Evolutionary conservation across 2,329 filamentous ascomycete genomes (phyloP).

Genomic region (Diaporthe helianthi): DNA sequence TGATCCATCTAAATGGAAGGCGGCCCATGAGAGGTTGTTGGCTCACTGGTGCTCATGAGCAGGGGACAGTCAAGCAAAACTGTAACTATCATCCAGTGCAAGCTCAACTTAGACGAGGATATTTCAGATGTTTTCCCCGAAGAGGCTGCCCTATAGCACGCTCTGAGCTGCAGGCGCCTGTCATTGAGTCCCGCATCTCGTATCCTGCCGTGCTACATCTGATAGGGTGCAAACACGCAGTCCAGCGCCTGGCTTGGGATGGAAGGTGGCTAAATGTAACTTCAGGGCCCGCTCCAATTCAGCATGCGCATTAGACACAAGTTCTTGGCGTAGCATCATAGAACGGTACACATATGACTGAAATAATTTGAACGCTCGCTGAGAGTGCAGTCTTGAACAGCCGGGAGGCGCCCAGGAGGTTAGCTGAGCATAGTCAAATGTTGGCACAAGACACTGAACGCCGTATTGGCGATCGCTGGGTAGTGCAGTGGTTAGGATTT

Average conservation of each 20-base stretch:
- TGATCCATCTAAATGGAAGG: too few species aligned
- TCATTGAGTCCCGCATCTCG: not conserved
- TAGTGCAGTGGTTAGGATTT: too few species aligned
- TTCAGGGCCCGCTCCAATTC: not conserved
- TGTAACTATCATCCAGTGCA: not conserved
- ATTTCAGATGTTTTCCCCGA: not conserved
- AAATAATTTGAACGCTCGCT: not conserved
- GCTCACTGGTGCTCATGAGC: too few species aligned
- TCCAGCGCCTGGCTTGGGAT: not conserved
- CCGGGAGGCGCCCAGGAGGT: not conserved
- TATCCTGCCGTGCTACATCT: not conserved
- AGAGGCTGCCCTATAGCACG: not conserved
- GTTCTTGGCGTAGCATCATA: not conserved
- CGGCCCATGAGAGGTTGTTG: too few species aligned
- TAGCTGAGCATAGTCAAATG: not conserved
- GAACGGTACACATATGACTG: not conserved
- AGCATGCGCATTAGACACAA: not conserved
- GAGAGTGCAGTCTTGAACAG: not conserved
- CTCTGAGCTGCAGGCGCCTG: not conserved
- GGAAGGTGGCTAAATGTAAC: not conserved
- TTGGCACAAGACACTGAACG: too few species aligned
- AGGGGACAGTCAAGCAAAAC: not conserved
- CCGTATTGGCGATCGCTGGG: too few species aligned
- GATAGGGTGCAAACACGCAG: not conserved
- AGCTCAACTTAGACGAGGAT: not conserved